phyloP scores from a whole-genome alignment of 805 yeast species.

The Metschnikowia continentalis region DNA sequence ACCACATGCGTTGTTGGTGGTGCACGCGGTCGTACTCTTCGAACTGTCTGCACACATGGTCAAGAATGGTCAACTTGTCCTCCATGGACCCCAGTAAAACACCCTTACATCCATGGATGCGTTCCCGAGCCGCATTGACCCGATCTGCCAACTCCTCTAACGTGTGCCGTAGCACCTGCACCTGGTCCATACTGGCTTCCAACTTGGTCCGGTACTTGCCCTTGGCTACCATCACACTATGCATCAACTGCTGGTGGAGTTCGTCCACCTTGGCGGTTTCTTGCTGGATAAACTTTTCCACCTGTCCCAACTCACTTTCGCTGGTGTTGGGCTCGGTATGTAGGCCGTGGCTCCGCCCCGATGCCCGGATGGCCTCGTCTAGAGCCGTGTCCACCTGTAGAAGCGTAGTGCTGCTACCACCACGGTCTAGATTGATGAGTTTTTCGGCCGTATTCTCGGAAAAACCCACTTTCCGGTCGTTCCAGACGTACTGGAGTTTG shows the following conservation, averaged over 20 bases:
- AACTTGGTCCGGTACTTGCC: constrained; percentile 24
- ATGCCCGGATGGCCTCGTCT: not conserved
- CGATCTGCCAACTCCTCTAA: constrained; percentile 25
- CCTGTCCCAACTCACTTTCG: constrained; percentile 13
- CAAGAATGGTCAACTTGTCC: constrained; percentile 29
- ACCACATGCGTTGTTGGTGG: constrained; percentile 28
- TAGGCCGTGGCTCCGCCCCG: constrained; percentile 3
- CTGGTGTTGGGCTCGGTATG: constrained; percentile 1
- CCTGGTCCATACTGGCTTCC: constrained; percentile 23
- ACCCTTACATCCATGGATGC: constrained; percentile 24
- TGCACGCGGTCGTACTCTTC: constrained; percentile 23
- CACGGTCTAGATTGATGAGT: constrained; percentile 3
- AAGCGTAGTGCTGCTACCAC: constrained; percentile 4
- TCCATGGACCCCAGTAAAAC: constrained; percentile 24
- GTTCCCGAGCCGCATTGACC: constrained; percentile 21
- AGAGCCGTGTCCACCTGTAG: constrained; percentile 4
- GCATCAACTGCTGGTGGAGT: constrained; percentile 18
- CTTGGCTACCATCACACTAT: constrained; percentile 17
- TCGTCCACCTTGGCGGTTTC: constrained; percentile 19
- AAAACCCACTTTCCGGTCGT: constrained; percentile 3
- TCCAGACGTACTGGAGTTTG: constrained; percentile 1
- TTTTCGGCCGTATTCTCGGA: not conserved
- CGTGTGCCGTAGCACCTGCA: constrained; percentile 25
- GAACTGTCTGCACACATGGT: constrained; percentile 27
- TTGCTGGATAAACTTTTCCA: constrained; percentile 18